Evolutionary conservation across 257 asterid species (phyloP).

Genomic region (Coffea eugenioides): DNA sequence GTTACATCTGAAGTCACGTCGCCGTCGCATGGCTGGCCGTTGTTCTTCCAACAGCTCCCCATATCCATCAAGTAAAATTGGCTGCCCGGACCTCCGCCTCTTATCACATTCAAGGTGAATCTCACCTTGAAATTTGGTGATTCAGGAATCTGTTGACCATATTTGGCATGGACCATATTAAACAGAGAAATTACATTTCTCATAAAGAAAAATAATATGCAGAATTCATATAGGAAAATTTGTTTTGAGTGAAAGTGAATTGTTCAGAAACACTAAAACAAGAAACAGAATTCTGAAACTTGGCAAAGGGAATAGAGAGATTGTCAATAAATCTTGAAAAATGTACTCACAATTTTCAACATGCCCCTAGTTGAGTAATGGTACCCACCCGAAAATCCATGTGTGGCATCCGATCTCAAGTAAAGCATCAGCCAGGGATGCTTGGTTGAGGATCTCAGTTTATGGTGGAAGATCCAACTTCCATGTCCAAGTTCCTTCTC

Average conservation of each 20-base stretch:
- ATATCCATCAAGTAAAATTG: constrained; percentile 82
- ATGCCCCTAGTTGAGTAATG: constrained; percentile 82
- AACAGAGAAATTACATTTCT: neutral
- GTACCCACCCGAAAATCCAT: constrained; percentile 81
- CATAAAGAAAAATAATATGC: neutral
- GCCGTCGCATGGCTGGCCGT: constrained; percentile 65
- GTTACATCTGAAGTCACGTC: constrained; percentile 77
- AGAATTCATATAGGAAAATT: too few relatives aligned
- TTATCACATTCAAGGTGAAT: constrained; percentile 61
- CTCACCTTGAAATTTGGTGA: constrained; percentile 74
- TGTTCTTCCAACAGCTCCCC: constrained; percentile 98
- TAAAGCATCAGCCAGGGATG: constrained; percentile 95
- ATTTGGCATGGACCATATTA: neutral
- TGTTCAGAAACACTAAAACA: neutral
- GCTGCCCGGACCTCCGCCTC: constrained; percentile 69
- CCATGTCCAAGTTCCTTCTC: constrained; percentile 72
- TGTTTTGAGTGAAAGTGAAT: neutral
- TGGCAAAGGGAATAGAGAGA: too few relatives aligned
- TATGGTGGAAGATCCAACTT: constrained; percentile 72
- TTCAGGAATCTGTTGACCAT: constrained; percentile 58
- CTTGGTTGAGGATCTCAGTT: constrained; percentile 61
- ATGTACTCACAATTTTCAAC: constrained; percentile 60
- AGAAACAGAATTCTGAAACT: neutral
- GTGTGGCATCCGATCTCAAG: constrained; percentile 70
- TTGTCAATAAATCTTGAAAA: neutral